Evolutionary conservation across 495 filamentous ascomycete genomes (phyloP), one percentile per base, ranked within the genome.

Genomic region (Neurospora hispaniola): DNA sequence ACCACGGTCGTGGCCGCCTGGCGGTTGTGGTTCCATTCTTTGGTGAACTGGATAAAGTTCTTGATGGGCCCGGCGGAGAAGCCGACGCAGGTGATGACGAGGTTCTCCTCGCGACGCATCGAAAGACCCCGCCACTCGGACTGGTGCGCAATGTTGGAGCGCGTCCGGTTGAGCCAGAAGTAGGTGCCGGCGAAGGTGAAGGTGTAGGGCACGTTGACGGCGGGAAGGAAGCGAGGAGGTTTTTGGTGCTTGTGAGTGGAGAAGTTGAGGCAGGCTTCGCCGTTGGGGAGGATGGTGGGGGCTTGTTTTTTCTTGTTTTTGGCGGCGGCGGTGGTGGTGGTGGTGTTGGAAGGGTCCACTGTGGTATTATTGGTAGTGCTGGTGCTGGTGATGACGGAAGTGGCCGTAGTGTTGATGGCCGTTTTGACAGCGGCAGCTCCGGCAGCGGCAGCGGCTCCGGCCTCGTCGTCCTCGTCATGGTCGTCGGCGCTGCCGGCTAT

Each of bases 1-100:
- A 66, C 54, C 6, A 66, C 27, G 12, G 54, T 66, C 0, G 54
- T 66, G 86, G 88, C 10, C 86, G 82, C 70, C 85, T 83, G 70
- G 88, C 83, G 7, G 81, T 81, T 74, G 75, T 84, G 84, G 74
- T 86, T 88, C 73, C 84, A 76, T 75, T 85, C 79, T 77, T 87
- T 89, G 69, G 87, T 84, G 72, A 88, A 80, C 69, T 85, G 82
- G 27, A 92, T 82, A 2, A 92, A 82, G 18, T 84, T 76, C 79
- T 91, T 91, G 80, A 92, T 89, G 7, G 90, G 90, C 16, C 88
- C 81, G 8, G 82, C 81, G 18, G 79, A 84, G 18, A 83, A 78
- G 44, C 84, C 82, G 38, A 83, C 80, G 73, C 82, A 84, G 1
- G 82, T 84, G 14, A 86, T 78, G 10, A 78, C 72, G 4, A 86